phyloP scores from a whole-genome alignment of 768 basidiomycete genomes.

The Naganishia onofrii region DNA sequence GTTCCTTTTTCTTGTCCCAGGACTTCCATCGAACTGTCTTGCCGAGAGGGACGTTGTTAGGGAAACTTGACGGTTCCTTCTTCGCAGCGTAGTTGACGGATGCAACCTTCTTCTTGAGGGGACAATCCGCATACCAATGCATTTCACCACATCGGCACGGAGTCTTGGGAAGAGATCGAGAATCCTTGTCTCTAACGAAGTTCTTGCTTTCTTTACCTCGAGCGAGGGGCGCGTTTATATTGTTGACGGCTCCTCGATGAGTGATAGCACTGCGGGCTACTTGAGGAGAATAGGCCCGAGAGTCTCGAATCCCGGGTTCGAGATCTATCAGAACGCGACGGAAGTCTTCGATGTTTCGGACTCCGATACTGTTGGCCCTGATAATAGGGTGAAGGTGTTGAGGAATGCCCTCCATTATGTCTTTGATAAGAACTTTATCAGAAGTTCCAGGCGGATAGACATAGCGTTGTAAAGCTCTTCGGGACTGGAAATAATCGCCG shows the following conservation, averaged over 20 bases:
- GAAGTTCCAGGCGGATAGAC: conserved; percentile 8
- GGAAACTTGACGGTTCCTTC: not conserved
- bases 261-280: not conserved
- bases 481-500: conserved; percentile 19
- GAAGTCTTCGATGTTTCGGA: conserved; percentile 15
- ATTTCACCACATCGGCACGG: not conserved
- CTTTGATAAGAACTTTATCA: conserved; percentile 1
- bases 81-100: not conserved
- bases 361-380: not conserved
- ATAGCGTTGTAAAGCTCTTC: conserved; percentile 8
- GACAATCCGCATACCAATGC: not conserved
- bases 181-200: not conserved
- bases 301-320: conserved; percentile 11
- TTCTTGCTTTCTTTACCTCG: not conserved
- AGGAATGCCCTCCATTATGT: conserved; percentile 19
- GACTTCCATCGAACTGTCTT: not conserved
- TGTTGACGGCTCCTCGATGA: not conserved
- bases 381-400: conserved; percentile 6
- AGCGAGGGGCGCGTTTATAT: not conserved
- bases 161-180: not conserved
- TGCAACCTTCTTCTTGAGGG: not conserved
- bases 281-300: not conserved
- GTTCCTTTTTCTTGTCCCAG: not conserved
- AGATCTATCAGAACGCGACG: conserved; percentile 18
- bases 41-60: not conserved